Evolutionary conservation across 176 grass and related monocot genomes (phyloP).

Genomic region (Triticum dicoccoides): DNA sequence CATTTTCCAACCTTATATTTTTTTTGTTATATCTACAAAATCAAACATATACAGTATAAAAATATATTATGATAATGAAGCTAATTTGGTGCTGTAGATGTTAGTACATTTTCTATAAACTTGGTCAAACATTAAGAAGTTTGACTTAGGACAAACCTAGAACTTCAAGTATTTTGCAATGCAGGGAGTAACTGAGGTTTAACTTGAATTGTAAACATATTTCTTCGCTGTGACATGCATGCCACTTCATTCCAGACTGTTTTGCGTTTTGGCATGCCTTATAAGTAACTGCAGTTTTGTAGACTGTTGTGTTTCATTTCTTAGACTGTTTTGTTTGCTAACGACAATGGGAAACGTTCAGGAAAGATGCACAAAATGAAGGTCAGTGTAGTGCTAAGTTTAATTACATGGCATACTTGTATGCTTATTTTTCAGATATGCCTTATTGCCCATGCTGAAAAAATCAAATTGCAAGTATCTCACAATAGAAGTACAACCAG

Average conservation of each 20-base stretch:
- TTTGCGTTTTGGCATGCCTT: background rate
- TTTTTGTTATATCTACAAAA: too few relatives aligned
- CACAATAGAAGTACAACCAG: background rate
- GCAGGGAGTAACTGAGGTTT: background rate
- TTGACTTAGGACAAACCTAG: too few relatives aligned
- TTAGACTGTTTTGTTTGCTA: background rate
- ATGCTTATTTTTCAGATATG: background rate
- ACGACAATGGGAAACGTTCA: background rate
- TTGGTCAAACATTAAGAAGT: too few relatives aligned
- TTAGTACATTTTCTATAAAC: too few relatives aligned
- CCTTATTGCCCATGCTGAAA: background rate
- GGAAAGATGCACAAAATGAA: too few relatives aligned
- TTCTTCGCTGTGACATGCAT: background rate
- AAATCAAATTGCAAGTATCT: background rate
- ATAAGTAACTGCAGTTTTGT: background rate
- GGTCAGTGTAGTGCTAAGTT: too few relatives aligned
- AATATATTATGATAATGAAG: too few relatives aligned
- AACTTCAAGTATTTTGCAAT: too few relatives aligned
- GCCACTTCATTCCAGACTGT: background rate
- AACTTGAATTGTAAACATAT: background rate
- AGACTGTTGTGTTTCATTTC: background rate
- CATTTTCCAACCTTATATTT: too few relatives aligned
- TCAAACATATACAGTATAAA: too few relatives aligned
- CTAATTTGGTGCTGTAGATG: too few relatives aligned
- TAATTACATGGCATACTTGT: background rate